These are phyloP conservation scores for Panaeolus papilionaceus DNA, from an alignment of 768 basidiomycete species.

Conservation along the genomic window DNA sequence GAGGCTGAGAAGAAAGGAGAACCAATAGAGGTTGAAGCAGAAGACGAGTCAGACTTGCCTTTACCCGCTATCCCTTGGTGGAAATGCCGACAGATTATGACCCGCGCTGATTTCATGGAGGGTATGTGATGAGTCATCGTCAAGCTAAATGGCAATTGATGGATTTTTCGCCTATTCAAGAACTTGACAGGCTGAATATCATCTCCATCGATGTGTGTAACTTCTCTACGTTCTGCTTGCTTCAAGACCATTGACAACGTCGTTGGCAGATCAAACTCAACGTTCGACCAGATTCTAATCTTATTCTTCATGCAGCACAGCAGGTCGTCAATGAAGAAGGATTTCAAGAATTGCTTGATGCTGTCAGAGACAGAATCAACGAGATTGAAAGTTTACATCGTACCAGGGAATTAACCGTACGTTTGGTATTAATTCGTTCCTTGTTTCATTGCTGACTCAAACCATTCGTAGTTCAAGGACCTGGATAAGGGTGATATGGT, in stretches of 20 bases:
- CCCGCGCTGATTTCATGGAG: constrained; percentile 82
- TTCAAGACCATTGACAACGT: neutral
- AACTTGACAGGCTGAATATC: constrained; percentile 73
- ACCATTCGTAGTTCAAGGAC: constrained; percentile 51
- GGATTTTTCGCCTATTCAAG: constrained; percentile 34
- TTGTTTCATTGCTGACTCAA: neutral
- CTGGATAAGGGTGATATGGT: constrained; percentile 54
- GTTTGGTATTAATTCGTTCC: constrained; percentile 28
- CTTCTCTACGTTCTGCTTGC: constrained; percentile 16
- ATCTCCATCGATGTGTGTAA: constrained; percentile 76
- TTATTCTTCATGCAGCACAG: constrained; percentile 75
- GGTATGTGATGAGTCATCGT: constrained; percentile 41
- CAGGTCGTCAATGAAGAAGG: constrained; percentile 75
- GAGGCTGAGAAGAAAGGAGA: constrained; percentile 4
- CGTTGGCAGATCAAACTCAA: constrained; percentile 65
- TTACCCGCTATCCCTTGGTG: constrained; percentile 74
- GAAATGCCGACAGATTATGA: constrained; percentile 83
- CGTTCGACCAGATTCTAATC: constrained; percentile 81
- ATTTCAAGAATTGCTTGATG: constrained; percentile 79
- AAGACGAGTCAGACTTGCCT: constrained; percentile 50
- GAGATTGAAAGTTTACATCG: constrained; percentile 88
- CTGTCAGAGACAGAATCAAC: constrained; percentile 78
- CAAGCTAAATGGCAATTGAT: neutral
- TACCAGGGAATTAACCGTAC: constrained; percentile 77
- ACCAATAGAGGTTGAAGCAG: constrained; percentile 19